Evolutionary conservation across 2,329 filamentous ascomycete genomes (phyloP).

Genomic region (Penicillium carneum): DNA sequence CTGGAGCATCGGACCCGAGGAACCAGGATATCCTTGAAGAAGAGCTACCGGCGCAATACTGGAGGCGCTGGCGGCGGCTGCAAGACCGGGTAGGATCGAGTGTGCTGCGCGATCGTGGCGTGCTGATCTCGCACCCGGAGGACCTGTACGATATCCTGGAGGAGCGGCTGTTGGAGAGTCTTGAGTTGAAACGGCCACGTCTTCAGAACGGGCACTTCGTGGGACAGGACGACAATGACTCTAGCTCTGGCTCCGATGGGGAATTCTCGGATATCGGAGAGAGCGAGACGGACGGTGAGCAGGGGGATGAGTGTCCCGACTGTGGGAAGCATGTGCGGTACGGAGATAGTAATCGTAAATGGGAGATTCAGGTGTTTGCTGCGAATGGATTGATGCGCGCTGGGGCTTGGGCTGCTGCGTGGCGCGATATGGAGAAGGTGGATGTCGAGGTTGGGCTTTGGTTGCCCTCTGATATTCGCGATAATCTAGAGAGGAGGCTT

Average conservation of each 20-base stretch:
- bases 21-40: constrained; percentile 57
- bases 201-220: constrained; percentile 68
- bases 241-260: constrained; percentile 31
- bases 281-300: constrained; percentile 48
- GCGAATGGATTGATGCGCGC: constrained; percentile 93
- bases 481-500: constrained; percentile 57
- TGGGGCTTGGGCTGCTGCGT: constrained; percentile 90
- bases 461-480: constrained; percentile 61
- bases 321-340: constrained; percentile 59
- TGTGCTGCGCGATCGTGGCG: constrained; percentile 63
- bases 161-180: constrained; percentile 66
- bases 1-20: constrained; percentile 43
- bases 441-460: constrained; percentile 87
- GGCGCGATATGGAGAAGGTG: constrained; percentile 98
- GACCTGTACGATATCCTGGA: constrained; percentile 70
- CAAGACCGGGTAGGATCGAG: constrained; percentile 62
- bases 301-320: constrained; percentile 58
- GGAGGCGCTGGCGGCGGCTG: constrained; percentile 59
- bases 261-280: constrained; percentile 42
- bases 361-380: constrained; percentile 82
- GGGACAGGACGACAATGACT: constrained; percentile 41
- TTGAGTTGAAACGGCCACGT: constrained; percentile 64
- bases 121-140: constrained; percentile 68
- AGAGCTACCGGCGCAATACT: constrained; percentile 57
- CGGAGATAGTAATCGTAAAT: constrained; percentile 60